Conservation (phyloP, 2,329 filamentous ascomycete genomes). For the Neonectria ditissima region DNA sequence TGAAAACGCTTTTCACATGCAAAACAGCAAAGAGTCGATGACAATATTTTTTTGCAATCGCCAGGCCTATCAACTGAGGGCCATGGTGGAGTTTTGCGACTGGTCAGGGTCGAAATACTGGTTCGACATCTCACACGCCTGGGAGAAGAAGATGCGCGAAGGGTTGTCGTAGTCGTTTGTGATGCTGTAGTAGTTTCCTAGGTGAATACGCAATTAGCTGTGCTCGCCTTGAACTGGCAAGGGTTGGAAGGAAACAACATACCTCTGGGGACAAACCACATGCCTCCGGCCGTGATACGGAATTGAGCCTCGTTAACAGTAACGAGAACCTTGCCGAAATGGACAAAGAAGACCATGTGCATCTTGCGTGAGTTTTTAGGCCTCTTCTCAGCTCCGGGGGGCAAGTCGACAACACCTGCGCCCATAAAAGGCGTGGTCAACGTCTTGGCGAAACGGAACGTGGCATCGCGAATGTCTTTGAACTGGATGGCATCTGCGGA, state of each 20-base stretch:
- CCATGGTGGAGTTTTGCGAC: slow-evolving; percentile 38
- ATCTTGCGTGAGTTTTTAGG: slow-evolving; percentile 94
- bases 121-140: slow-evolving; percentile 75
- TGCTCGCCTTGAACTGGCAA: not conserved
- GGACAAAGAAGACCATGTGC: slow-evolving; percentile 97
- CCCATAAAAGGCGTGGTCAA: slow-evolving; percentile 88
- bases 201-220: slow-evolving; percentile 13
- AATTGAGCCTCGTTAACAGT: slow-evolving; percentile 82
- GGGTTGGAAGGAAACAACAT: slow-evolving; percentile 51
- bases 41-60: not conserved
- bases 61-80: slow-evolving; percentile 1
- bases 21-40: not conserved
- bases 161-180: slow-evolving; percentile 79
- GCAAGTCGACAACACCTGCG: slow-evolving; percentile 88
- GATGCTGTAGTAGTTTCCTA: slow-evolving; percentile 95
- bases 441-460: slow-evolving; percentile 91
- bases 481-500: slow-evolving; percentile 67
- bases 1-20: not conserved
- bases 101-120: slow-evolving; percentile 40
- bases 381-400: slow-evolving; percentile 84
- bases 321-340: slow-evolving; percentile 83
- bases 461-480: slow-evolving; percentile 70
- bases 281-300: slow-evolving; percentile 85
- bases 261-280: slow-evolving; percentile 97
- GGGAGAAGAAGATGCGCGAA: slow-evolving; percentile 90